Evolutionary conservation across 371 early-diverging fungal genomes (phyloP), one percentile per base, ranked within the genome.

Genomic region (Sporodiniella umbellata): DNA sequence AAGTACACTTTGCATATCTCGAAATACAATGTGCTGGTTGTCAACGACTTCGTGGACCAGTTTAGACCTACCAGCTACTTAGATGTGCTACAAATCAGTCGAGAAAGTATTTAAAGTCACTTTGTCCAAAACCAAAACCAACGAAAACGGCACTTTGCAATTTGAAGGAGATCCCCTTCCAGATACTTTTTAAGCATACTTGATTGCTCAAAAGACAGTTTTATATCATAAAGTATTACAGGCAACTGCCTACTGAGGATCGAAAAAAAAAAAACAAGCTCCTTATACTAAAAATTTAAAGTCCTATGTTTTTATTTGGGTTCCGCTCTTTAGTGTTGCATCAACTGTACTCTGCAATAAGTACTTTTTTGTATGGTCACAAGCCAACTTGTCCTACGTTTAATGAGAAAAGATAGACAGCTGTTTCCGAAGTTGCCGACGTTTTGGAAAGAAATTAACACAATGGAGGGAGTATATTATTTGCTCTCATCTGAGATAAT

Each of bases 61-160:
- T 53, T 53, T 45, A 39, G 53, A 14, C 14, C 38, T 37, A 45
- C 46, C 30, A 46, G 45, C 52, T 1, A 37, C 45, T 17, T 52
- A 45, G 52, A 12, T 52, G 12, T 43, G 37, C 33, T 44, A 11
- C 25, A 28, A 52, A 44, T 37, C 45, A 15, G 52, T 52, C 52
- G 38, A 52, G 21, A 38, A 44, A 3, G 45, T 44, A 4, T 51
- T 43, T 22, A 12, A 51, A 42, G 43, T 43, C 23, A 19, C 43
- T 51, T 43, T 35, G 17, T 24, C 21, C 17, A 24, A 42, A 1
- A 43, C 23, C 0, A 18, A 43, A 51, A 0, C 15, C 23, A 51
- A 51, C 43, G 33, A 51, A 43, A 33, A 51, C 43, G 51, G 43
- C 25, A 51, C 33, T 43, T 6, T 6, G 1, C 43, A 15, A 43